Evolutionary conservation across 2,329 filamentous ascomycete genomes (phyloP), one percentile per base, ranked within the genome.

Genomic region (Alternaria sp.): DNA sequence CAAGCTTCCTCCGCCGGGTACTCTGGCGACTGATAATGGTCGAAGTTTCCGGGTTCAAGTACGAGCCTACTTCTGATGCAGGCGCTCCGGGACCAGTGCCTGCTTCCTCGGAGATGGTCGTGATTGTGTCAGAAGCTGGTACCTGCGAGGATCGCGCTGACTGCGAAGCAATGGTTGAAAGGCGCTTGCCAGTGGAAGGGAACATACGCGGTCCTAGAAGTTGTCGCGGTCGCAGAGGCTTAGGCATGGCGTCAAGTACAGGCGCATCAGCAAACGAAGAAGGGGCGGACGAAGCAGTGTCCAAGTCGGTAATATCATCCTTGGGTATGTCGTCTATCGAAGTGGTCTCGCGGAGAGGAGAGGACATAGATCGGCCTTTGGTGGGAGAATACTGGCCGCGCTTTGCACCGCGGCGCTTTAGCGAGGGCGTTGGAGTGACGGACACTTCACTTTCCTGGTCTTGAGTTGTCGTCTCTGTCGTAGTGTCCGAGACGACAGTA

Each of bases 1-100:
- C 97, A 43, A 97, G 86, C 63, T 91, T 89, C 66, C 93, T 88
- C 50, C 72, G 72, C 78, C 84, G 85, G 1, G 85, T 80, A 56
- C 65, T 82, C 85, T 70, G 84, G 83, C 77, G 74, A 81, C 76
- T 79, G 77, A 77, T 68, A 78, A 80, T 77, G 9, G 74, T 78
- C 13, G 75, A 72, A 8, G 77, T 76, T 43, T 80, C 75, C 36
- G 73, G 59, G 51, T 75, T 71, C 40, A 78, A 57, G 28, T 73
- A 70, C 44, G 75, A 74, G 13, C 67, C 72, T 28, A 74, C 62
- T 61, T 77, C 75, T 17, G 76, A 77, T 32, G 75, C 67, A 69
- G 69, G 60, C 9, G 69, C 61, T 26, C 71, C 69, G 28, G 73
- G 67, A 30, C 61, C 26, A 13, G 64, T 69, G 12, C 62, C 61